These are phyloP conservation scores for Geotrichum histeridarum DNA, from an alignment of 1,139 yeast species.

Conservation along the genomic window DNA sequence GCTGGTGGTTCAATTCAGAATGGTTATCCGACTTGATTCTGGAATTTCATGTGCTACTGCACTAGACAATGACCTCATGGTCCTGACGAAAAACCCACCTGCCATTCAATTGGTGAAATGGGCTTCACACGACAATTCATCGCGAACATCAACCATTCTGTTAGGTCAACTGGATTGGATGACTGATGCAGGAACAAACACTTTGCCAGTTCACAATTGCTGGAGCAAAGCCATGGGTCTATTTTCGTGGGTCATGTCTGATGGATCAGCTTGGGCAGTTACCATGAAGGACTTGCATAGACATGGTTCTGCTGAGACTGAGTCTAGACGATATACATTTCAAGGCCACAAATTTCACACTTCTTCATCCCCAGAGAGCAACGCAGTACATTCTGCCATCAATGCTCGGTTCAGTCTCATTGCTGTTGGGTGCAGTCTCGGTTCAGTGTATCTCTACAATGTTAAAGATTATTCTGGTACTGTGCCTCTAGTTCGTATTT, in stretches of 20 bases:
- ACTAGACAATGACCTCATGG: constrained; percentile 33
- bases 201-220: constrained; percentile 4
- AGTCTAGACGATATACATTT: constrained; percentile 9
- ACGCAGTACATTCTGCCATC: constrained; percentile 32
- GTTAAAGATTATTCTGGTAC: constrained; percentile 37
- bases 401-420: constrained; percentile 38
- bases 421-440: constrained; percentile 36
- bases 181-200: neutral
- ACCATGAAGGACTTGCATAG: constrained; percentile 23
- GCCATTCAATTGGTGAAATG: constrained; percentile 34
- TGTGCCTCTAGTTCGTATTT: constrained; percentile 27
- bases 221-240: constrained; percentile 20
- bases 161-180: constrained; percentile 32
- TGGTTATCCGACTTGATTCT: constrained; percentile 32
- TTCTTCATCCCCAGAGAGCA: constrained; percentile 22
- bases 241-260: constrained; percentile 17
- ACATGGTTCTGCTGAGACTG: constrained; percentile 18
- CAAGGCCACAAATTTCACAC: constrained; percentile 28
- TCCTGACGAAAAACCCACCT: constrained; percentile 32
- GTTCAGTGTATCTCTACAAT: constrained; percentile 34
- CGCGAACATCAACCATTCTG: constrained; percentile 24
- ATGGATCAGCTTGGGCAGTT: constrained; percentile 21
- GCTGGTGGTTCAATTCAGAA: constrained; percentile 30
- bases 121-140: constrained; percentile 17
- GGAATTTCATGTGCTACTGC: constrained; percentile 31